Evolutionary conservation across 306 rosid species (phyloP).

Genomic region (Cucurbita moschata): DNA sequence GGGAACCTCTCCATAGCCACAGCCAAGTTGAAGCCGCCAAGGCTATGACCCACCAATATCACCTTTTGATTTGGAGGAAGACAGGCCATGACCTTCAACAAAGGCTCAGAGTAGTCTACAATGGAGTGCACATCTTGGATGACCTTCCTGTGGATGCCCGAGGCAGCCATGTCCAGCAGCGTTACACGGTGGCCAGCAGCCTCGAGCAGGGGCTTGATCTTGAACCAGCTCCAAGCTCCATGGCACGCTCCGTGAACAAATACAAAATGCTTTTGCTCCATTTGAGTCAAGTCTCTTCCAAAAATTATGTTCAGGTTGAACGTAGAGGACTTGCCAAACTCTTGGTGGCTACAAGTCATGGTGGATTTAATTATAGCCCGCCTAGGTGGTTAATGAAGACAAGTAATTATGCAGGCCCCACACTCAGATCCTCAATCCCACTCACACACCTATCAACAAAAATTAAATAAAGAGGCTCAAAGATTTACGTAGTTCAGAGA

Average conservation of each 20-base stretch:
- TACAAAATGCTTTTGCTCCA: slow-evolving; percentile 25
- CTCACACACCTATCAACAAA: too few relatives aligned
- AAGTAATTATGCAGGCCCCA: too few relatives aligned
- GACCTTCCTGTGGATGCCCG: slow-evolving; percentile 30
- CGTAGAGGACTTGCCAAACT: too few relatives aligned
- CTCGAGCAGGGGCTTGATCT: slow-evolving; percentile 19
- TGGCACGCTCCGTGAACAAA: slow-evolving; percentile 41
- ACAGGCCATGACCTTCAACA: slow-evolving; percentile 22
- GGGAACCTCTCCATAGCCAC: slow-evolving; percentile 51
- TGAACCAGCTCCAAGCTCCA: slow-evolving; percentile 69
- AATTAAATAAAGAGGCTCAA: too few relatives aligned
- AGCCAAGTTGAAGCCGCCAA: slow-evolving; percentile 31
- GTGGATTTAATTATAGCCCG: too few relatives aligned
- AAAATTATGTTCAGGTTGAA: too few relatives aligned
- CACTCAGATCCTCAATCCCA: too few relatives aligned
- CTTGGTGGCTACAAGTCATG: too few relatives aligned
- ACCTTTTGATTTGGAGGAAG: slow-evolving; percentile 26
- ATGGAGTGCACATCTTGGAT: slow-evolving; percentile 16
- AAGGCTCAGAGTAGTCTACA: slow-evolving; percentile 24
- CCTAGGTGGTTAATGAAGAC: too few relatives aligned
- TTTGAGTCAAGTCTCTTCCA: background rate
- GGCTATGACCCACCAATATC: slow-evolving; percentile 43
- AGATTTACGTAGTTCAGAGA: too few relatives aligned
- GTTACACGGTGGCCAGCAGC: slow-evolving; percentile 34
- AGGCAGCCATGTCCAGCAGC: slow-evolving; percentile 41